Evolutionary conservation across 2,329 filamentous ascomycete species (phyloP), one percentile per base, ranked within the genome.

Genomic region (Chaetomium sp.): DNA sequence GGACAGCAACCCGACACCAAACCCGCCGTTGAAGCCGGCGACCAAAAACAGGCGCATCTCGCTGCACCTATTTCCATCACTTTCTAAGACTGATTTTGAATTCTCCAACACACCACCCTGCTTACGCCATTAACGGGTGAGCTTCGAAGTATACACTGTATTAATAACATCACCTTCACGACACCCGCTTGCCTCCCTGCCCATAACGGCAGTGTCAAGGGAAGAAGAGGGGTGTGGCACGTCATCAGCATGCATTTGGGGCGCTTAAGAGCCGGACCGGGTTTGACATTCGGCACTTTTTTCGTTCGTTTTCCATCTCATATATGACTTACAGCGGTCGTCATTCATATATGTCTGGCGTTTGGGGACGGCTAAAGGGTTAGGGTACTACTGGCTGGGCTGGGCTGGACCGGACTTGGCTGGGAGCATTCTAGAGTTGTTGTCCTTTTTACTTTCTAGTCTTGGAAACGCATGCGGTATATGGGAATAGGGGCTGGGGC

Each of bases 221-320:
- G 45, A n/a, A n/a, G n/a, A n/a, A 51, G 3, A 9, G 9, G 33
- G 33, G 19, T 27, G 33, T 38, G 47, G 42, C 12, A 33, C 27
- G 21, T 21, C 29, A 35, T 27, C n/a, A 56, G n/a, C 49, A 45
- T 60, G 33, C 58, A 60, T 60, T 60, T 60, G 10, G 33, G 49
- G 21, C 19, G 27, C 45, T 38, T 13, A 13, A 7, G 16, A 23
- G 16, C 5, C 35, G 8, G 19, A 21, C 53, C 42, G 53, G 58
- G 31, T 60, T 49, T 27, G 45, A 38, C n/a, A 12, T 42, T 33
- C 4, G 29, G 47, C 33, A 53, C 33, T 13, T 51, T 29, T 27
- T 4, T 27, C 42, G 25, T 42, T 27, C 50, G 25, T 53, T 25
- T 25, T 25, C 23, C 3, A 51, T 53, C 50, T 29, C 27, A 29